Evolutionary conservation across 23 red algal genomes (phyloP).

Genomic region (Gracilaria vermiculophylla): DNA sequence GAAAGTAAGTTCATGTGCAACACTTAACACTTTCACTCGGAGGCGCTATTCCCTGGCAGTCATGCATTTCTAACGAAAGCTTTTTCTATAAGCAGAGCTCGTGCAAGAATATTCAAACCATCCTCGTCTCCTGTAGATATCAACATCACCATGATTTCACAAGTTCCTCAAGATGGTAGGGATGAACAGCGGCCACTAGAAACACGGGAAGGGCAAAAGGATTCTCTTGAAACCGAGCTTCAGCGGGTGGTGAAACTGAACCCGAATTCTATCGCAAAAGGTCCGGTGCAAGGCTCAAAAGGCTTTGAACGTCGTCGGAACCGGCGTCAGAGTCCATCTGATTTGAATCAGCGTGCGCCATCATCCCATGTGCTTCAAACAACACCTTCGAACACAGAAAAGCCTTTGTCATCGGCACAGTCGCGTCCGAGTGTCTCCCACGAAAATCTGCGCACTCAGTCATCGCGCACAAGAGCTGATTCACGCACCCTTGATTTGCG

Average conservation of each 20-base stretch:
- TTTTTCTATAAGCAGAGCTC: neutral
- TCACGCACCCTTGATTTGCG: neutral
- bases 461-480: neutral
- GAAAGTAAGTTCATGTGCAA: constrained; percentile 31
- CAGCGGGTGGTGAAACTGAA: neutral
- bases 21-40: neutral
- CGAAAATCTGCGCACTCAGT: neutral
- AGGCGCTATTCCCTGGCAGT: neutral
- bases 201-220: neutral
- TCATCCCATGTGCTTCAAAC: neutral
- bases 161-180: neutral
- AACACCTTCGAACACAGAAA: neutral
- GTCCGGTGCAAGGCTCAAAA: constrained; percentile 16
- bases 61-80: neutral
- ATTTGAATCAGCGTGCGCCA: neutral
- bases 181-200: neutral
- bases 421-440: neutral
- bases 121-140: neutral
- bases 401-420: neutral
- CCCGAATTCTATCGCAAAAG: constrained; percentile 13
- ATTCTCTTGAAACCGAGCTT: neutral
- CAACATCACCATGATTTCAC: neutral
- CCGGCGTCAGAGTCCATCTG: neutral
- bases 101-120: constrained; percentile 53
- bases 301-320: constrained; percentile 61